phyloP scores from a whole-genome alignment of 805 yeast genomes.

The Debaryomyces hansenii region DNA sequence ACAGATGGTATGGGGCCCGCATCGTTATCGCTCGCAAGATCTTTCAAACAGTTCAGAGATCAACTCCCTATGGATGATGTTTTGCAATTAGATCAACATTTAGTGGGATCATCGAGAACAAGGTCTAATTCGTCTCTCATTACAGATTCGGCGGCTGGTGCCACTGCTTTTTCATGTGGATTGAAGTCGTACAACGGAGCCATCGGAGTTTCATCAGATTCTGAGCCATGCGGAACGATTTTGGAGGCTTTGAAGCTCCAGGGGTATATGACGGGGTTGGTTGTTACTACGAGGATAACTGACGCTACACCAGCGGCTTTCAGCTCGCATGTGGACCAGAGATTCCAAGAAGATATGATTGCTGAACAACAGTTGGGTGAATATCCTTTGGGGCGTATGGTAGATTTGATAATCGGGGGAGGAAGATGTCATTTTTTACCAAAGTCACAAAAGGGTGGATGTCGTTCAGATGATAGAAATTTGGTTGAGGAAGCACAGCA shows the following conservation, averaged over 20 bases:
- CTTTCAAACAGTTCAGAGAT: conserved; percentile 65
- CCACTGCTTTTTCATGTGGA: conserved; percentile 89
- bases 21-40: conserved; percentile 74
- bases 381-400: conserved; percentile 74
- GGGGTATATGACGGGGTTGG: conserved; percentile 85
- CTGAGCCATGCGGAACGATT: conserved; percentile 81
- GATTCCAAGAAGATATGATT: conserved; percentile 80
- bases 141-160: conserved; percentile 97
- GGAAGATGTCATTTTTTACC: conserved; percentile 86
- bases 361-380: conserved; percentile 86
- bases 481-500: conserved; percentile 61
- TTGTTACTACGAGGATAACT: conserved; percentile 87
- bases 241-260: conserved; percentile 82
- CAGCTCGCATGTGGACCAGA: conserved; percentile 71
- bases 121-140: conserved; percentile 73
- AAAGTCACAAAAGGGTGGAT: conserved; percentile 47
- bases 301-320: conserved; percentile 96
- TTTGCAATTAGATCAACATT: conserved; percentile 61
- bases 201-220: conserved; percentile 73
- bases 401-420: conserved; percentile 87
- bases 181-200: conserved; percentile 87
- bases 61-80: conserved; percentile 53
- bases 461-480: conserved; percentile 70
- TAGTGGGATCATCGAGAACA: conserved; percentile 85
- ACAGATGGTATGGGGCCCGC: conserved; percentile 98